Evolutionary conservation across 2,329 filamentous ascomycete genomes (phyloP).

Genomic region (Trichoderma atrobrunneum): DNA sequence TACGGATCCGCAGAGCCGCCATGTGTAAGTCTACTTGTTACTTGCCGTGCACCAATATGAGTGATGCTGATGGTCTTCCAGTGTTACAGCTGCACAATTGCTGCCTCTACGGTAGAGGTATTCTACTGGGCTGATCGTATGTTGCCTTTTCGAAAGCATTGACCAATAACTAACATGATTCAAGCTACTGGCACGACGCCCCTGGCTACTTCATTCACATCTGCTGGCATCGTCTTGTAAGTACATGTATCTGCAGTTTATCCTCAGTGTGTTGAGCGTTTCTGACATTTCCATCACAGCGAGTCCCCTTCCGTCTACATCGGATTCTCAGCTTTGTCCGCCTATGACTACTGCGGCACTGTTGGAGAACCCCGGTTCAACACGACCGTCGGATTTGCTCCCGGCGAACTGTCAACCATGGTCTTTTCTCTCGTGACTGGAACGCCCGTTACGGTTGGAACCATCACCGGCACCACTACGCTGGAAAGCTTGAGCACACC

Average conservation of each 20-base stretch:
- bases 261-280: not conserved
- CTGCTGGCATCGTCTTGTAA: slow-evolving; percentile 13
- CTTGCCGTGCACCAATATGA: not conserved
- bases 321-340: slow-evolving; percentile 18
- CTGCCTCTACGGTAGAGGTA: slow-evolving; percentile 16
- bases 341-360: slow-evolving; percentile 12
- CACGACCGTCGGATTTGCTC: slow-evolving; percentile 15
- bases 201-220: slow-evolving; percentile 10
- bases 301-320: slow-evolving; percentile 18
- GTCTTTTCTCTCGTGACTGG: not conserved
- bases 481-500: not conserved
- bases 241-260: not conserved
- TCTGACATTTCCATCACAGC: not conserved
- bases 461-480: not conserved
- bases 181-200: not conserved
- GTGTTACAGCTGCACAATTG: slow-evolving; percentile 18
- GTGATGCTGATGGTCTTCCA: not conserved
- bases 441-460: not conserved
- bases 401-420: slow-evolving; percentile 14
- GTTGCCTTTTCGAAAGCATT: not conserved
- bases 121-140: slow-evolving; percentile 9
- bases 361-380: slow-evolving; percentile 12
- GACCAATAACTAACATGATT: not conserved
- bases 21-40: slow-evolving; percentile 2
- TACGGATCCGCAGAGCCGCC: slow-evolving; percentile 13